Conservation (phyloP, 495 filamentous ascomycete species). For the Xylaria flabelliformis region DNA sequence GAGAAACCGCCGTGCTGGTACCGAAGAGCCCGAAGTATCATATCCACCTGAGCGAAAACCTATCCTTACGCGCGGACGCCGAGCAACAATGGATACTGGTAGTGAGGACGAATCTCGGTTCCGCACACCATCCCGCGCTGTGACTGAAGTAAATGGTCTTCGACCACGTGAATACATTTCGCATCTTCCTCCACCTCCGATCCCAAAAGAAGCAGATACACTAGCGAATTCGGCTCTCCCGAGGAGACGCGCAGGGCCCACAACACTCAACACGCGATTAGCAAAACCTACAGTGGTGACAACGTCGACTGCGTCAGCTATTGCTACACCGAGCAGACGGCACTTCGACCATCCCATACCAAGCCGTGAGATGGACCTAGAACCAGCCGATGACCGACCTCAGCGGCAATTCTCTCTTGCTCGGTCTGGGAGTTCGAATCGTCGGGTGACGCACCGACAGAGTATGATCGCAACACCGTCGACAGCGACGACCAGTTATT, state of each 20-base stretch:
- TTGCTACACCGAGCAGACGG: conserved; percentile 43
- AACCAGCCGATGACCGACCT: conserved; percentile 48
- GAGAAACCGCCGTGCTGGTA: conserved; percentile 51
- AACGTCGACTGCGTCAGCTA: conserved; percentile 28
- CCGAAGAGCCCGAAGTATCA: conserved; percentile 57
- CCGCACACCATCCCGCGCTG: conserved; percentile 61
- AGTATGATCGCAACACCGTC: conserved; percentile 45
- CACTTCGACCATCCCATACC: conserved; percentile 55
- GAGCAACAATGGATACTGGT: conserved; percentile 51
- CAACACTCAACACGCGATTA: conserved; percentile 47
- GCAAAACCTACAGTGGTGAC: conserved; percentile 37
- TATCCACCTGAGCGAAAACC: conserved; percentile 48
- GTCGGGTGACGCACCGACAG: conserved; percentile 43
- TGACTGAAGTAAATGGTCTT: conserved; percentile 59
- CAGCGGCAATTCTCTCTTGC: conserved; percentile 49
- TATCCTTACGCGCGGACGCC: conserved; percentile 47
- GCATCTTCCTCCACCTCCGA: conserved; percentile 38
- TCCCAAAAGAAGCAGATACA: conserved; percentile 35
- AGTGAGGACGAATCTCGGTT: conserved; percentile 56
- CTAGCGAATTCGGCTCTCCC: conserved; percentile 51
- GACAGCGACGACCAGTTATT: conserved; percentile 24
- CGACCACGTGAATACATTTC: conserved; percentile 42
- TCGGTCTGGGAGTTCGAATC: conserved; percentile 49
- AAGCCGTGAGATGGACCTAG: conserved; percentile 46
- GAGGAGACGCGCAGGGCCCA: conserved; percentile 47